Base-by-base conservation (phyloP, 805 yeast genomes). In the Jamesozyma hellenica region DNA sequence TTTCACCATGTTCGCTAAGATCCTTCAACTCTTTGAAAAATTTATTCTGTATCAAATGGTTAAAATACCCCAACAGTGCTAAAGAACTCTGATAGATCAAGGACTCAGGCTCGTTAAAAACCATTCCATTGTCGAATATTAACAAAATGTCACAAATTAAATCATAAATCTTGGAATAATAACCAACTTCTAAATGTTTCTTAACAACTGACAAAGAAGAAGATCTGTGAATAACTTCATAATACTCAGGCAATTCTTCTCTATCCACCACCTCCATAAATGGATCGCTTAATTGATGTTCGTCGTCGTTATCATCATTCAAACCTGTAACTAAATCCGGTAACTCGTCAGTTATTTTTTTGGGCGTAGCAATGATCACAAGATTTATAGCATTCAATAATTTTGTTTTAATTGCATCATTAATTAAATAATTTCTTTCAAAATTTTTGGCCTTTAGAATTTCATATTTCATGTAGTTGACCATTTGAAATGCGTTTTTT, bases 231-330 rank as follows among this genome's bases (percentile, higher is more conserved):
- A 90, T 78, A 6, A 82, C 65, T 46, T 74, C 71, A 61, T 79
- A 79, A 63, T 88, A 88, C 51, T 83, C 94, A 1, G 95, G 95
- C 50, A 82, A 80, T 42, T 72, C 74, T 12, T 73, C 72, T 26
- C 71, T 72, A 51, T 77, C 77, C 2, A 90, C 92, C 40, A 77
- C 79, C 26, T 78, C 82, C 64, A 82, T 56, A 55, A 87, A 88
- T 0, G 94, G 83, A 12, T 72, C 82, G 43, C 82, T 72, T 31
- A 81, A 66, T 35, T 64, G 48, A 18, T 53, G 43, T 11, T 47
- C 41, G 35, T 52, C 53, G 34, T 55, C 61, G 11, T 34, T 30
- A 12, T 34, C 17, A 34, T 38, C 41, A 15, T 28, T 34, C 25
- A 38, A 29, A 4, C 28, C 31, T 28, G 37, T 31, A 4, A 14